Evolutionary conservation across 2,329 filamentous ascomycete species (phyloP).

Genomic region (Aspergillus chevalieri): DNA sequence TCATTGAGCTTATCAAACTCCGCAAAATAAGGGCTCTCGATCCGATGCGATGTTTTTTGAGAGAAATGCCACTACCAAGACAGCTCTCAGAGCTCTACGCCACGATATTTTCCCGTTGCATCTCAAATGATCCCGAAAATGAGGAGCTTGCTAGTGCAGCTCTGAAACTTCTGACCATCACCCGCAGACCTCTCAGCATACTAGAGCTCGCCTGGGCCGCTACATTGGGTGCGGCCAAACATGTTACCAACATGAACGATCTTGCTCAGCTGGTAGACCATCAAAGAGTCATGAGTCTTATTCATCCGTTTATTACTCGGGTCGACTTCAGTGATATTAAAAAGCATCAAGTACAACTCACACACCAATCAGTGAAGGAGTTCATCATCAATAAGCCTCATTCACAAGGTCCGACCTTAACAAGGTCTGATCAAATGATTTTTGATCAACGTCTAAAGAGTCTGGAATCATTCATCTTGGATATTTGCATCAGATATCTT

Average conservation of each 20-base stretch:
- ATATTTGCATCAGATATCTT: slow-evolving; percentile 21
- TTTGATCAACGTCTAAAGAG: slow-evolving; percentile 2
- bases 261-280: slow-evolving; percentile 18
- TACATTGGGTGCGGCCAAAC: slow-evolving; percentile 10
- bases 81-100: slow-evolving; percentile 9
- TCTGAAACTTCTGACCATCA: slow-evolving; percentile 15
- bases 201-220: slow-evolving; percentile 26
- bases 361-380: slow-evolving; percentile 17
- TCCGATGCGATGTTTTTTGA: slow-evolving; percentile 2
- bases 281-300: slow-evolving; percentile 18
- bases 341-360: slow-evolving; percentile 14
- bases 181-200: slow-evolving; percentile 23
- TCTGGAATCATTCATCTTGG: slow-evolving; percentile 17
- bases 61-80: slow-evolving; percentile 7
- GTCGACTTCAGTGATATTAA: slow-evolving; percentile 9
- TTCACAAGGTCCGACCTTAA: neutral
- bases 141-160: slow-evolving; percentile 10
- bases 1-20: slow-evolving; percentile 12
- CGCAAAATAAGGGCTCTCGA: slow-evolving; percentile 6
- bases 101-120: slow-evolving; percentile 9
- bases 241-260: slow-evolving; percentile 17
- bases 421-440: slow-evolving; percentile 2
- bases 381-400: slow-evolving; percentile 7
- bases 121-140: slow-evolving; percentile 10
- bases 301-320: slow-evolving; percentile 12